Percentiles rank a stretch among this genome's conserved stretches.
Evolutionary conservation across 2,329 filamentous ascomycete species (phyloP).

Genomic region (Xylariales sp.): DNA sequence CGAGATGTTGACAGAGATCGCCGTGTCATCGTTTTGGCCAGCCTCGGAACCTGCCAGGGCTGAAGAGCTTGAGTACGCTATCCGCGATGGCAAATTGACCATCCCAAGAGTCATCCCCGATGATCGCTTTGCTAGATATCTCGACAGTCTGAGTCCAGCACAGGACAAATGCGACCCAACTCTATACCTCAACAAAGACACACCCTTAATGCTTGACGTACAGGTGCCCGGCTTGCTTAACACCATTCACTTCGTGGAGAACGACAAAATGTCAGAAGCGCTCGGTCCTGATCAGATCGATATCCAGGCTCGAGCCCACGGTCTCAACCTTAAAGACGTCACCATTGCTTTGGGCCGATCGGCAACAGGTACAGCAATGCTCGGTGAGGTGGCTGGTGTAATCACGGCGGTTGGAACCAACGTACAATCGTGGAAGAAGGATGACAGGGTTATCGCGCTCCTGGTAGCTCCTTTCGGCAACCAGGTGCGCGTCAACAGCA

Average conservation of each 20-base stretch:
- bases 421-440: constrained; percentile 1
- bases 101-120: constrained; percentile 11
- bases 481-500: constrained; percentile 2
- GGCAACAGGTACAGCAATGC: not conserved
- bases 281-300: constrained; percentile 17
- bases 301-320: constrained; percentile 14
- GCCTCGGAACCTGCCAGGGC: not conserved
- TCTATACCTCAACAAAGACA: not conserved
- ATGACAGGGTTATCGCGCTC: not conserved
- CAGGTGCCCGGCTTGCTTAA: constrained; percentile 2
- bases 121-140: not conserved
- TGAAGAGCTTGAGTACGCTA: constrained; percentile 8
- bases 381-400: constrained; percentile 11
- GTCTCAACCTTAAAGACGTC: constrained; percentile 14
- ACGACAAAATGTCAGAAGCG: constrained; percentile 8
- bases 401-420: constrained; percentile 9
- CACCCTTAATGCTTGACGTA: constrained; percentile 2
- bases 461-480: constrained; percentile 1
- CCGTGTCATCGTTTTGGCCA: not conserved
- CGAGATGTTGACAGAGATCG: constrained; percentile 5
- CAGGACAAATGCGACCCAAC: not conserved
- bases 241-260: constrained; percentile 2
- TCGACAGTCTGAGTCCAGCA: constrained; percentile 1
- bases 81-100: constrained; percentile 1
- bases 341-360: constrained; percentile 14